Percentiles rank a stretch among this genome's conserved stretches.
phyloP scores from a whole-genome alignment of 1,139 yeast genomes.

The Taiozyma onychis region DNA sequence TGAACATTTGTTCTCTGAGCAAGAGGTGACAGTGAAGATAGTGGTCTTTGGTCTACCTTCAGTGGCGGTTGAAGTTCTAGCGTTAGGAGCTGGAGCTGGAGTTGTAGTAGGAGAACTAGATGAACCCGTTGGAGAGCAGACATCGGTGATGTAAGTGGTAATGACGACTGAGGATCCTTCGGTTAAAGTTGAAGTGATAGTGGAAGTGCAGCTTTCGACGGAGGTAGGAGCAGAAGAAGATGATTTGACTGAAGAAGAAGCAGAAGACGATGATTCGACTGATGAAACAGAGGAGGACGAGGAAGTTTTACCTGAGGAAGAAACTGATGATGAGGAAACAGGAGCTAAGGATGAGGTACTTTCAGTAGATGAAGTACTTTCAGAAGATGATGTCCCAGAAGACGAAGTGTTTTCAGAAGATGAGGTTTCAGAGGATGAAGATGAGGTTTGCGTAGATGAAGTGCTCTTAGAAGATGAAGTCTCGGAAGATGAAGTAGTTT shows the following conservation, averaged over 20 bases:
- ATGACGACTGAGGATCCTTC: neutral
- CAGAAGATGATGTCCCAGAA: neutral
- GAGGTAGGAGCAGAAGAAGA: neutral
- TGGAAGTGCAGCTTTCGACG: neutral
- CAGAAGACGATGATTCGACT: neutral
- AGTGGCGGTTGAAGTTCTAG: too few relatives aligned
- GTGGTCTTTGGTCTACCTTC: too few relatives aligned
- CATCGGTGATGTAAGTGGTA: neutral
- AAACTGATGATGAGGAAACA: neutral
- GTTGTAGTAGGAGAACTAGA: neutral
- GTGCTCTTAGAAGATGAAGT: neutral
- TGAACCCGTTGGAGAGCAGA: neutral
- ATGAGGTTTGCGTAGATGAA: neutral
- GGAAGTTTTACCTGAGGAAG: neutral
- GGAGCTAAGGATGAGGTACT: too few relatives aligned
- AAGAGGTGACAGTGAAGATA: too few relatives aligned
- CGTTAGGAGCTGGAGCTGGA: neutral
- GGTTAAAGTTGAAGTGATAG: neutral
- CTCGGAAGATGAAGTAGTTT: neutral
- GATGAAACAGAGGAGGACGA: neutral
- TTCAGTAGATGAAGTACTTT: neutral
- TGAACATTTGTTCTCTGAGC: too few relatives aligned
- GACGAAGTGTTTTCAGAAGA: neutral
- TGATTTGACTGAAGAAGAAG: neutral
- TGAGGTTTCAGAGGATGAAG: neutral